Percentiles rank a stretch among this genome's conserved stretches.
These are phyloP conservation scores for Mortierella sp. DNA, from an alignment of 371 early-diverging fungal genomes.

Conservation along the genomic window DNA sequence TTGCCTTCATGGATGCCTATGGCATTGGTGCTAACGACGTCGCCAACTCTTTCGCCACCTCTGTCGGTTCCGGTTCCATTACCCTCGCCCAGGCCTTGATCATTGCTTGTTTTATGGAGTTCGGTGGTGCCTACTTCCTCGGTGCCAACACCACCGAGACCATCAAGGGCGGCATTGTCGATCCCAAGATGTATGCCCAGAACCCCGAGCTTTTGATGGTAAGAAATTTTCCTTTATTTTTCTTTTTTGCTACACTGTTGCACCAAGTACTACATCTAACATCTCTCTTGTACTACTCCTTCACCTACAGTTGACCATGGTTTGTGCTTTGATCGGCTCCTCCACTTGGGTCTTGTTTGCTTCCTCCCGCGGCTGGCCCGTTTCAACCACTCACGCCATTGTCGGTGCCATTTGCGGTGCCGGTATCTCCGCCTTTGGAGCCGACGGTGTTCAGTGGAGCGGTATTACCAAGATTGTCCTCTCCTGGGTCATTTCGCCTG, in stretches of 20 bases:
- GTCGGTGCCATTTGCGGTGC: conserved; percentile 87
- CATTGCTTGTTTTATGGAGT: conserved; percentile 90
- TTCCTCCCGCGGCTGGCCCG: conserved; percentile 70
- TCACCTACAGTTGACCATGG: conserved; percentile 72
- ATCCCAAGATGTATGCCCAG: conserved; percentile 61
- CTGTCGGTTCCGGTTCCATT: conserved; percentile 87
- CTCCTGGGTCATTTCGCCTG: conserved; percentile 87
- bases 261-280: background rate
- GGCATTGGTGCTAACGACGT: conserved; percentile 94
- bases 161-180: conserved; percentile 82
- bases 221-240: background rate
- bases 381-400: conserved; percentile 77
- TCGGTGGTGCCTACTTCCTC: conserved; percentile 85
- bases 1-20: conserved; percentile 78
- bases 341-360: conserved; percentile 85
- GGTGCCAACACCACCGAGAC: conserved; percentile 84
- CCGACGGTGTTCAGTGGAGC: conserved; percentile 77
- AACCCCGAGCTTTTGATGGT: conserved; percentile 84
- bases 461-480: conserved; percentile 82
- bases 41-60: conserved; percentile 91
- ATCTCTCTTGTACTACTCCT: conserved; percentile 16
- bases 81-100: conserved; percentile 79
- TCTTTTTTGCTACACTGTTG: background rate
- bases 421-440: conserved; percentile 85
- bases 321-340: conserved; percentile 85